Conservation (phyloP, 106 monocot species). For the Apostasia ramifera region DNA sequence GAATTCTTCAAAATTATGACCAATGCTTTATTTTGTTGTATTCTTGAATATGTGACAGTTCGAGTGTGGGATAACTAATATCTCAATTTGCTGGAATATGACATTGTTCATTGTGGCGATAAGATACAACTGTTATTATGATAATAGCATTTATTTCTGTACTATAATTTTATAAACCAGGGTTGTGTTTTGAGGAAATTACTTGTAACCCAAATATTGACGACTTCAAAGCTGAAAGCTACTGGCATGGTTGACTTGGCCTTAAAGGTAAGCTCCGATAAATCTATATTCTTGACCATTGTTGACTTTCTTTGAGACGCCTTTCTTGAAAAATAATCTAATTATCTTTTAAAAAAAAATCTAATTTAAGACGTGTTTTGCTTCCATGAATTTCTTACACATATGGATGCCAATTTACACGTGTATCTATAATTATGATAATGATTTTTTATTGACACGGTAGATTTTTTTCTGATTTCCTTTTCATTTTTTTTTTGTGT, state of each 20-base stretch:
- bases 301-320: background rate
- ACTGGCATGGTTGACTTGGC: background rate
- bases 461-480: background rate
- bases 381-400: background rate
- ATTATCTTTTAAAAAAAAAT: background rate
- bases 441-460: background rate
- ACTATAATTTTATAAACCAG: background rate
- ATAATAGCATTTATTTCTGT: too few relatives aligned
- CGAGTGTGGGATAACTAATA: too few relatives aligned
- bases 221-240: background rate
- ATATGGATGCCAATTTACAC: background rate
- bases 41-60: too few relatives aligned
- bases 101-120: too few relatives aligned
- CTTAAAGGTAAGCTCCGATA: constrained; percentile 2
- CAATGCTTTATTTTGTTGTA: too few relatives aligned
- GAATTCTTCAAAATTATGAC: too few relatives aligned
- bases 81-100: too few relatives aligned
- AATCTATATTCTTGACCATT: background rate
- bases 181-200: background rate
- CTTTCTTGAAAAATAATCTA: background rate
- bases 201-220: background rate
- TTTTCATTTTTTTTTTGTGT: background rate
- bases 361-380: too few relatives aligned
- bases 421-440: background rate
- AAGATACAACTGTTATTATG: too few relatives aligned